These are phyloP conservation scores for Onygenales sp. DNA, from an alignment of 2,329 filamentous ascomycete species.

Conservation along the genomic window DNA sequence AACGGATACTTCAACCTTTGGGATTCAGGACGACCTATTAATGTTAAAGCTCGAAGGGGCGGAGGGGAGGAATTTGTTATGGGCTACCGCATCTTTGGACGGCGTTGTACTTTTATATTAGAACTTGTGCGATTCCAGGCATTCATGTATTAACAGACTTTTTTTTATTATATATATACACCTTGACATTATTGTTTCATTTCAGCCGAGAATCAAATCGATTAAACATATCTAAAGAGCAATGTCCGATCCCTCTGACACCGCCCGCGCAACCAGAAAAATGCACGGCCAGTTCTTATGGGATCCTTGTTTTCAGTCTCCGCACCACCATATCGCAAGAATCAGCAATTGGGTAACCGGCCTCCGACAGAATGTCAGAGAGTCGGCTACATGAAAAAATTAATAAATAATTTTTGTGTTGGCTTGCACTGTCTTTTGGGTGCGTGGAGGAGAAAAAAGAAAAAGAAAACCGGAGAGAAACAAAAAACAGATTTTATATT, in stretches of 20 bases:
- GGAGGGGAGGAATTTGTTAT: slow-evolving; percentile 1
- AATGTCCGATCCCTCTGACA: slow-evolving; percentile 76
- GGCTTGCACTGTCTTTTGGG: slow-evolving; percentile 82
- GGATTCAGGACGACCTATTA: slow-evolving; percentile 25
- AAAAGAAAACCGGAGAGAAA: slow-evolving; percentile 21
- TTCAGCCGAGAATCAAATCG: neutral
- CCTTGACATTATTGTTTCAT: neutral
- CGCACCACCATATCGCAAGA: slow-evolving; percentile 53
- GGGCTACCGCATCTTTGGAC: slow-evolving; percentile 9
- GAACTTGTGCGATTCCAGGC: slow-evolving; percentile 3
- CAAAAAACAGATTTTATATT: slow-evolving; percentile 16
- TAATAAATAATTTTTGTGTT: slow-evolving; percentile 37
- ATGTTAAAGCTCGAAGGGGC: slow-evolving; percentile 6
- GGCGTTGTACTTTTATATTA: slow-evolving; percentile 9
- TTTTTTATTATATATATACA: neutral
- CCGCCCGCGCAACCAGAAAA: slow-evolving; percentile 62
- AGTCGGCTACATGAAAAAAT: slow-evolving; percentile 38
- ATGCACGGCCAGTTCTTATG: slow-evolving; percentile 67
- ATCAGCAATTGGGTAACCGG: slow-evolving; percentile 53
- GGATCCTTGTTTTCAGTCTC: slow-evolving; percentile 47
- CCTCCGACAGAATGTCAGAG: slow-evolving; percentile 60
- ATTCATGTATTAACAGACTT: slow-evolving; percentile 10
- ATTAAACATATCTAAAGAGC: neutral
- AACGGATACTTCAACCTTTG: slow-evolving; percentile 58
- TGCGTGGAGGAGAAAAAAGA: slow-evolving; percentile 50